These are phyloP conservation scores for Benincasa hispida DNA, from an alignment of 306 rosid species.

Conservation along the genomic window DNA sequence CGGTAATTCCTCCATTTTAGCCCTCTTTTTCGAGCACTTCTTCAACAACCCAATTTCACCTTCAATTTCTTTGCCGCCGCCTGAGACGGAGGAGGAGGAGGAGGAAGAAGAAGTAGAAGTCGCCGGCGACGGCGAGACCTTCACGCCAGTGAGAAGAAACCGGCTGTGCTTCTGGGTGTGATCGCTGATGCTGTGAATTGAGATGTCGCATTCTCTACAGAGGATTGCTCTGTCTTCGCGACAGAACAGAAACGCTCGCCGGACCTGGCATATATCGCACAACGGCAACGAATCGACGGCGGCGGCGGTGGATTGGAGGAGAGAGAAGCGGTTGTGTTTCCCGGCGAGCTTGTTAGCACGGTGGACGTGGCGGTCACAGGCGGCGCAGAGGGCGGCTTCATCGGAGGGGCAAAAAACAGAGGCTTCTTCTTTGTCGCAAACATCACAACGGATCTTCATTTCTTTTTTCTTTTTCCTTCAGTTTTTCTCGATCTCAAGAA, in stretches of 20 bases:
- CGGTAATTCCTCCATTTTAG: constrained; percentile 6
- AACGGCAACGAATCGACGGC: constrained; percentile 22
- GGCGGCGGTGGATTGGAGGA: constrained; percentile 26
- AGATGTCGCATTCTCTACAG: constrained; percentile 66
- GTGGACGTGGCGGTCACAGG: constrained; percentile 56
- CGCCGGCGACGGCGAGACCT: constrained; percentile 29
- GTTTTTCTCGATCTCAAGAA: not conserved
- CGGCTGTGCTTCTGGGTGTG: constrained; percentile 58
- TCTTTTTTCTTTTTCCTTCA: not conserved
- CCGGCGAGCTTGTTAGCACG: constrained; percentile 68
- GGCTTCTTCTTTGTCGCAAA: constrained; percentile 47
- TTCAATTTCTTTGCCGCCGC: not conserved
- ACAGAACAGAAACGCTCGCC: constrained; percentile 55
- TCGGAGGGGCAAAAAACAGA: constrained; percentile 65
- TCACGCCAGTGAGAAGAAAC: constrained; percentile 63
- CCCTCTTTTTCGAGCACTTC: constrained; percentile 12
- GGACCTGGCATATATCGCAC: constrained; percentile 70
- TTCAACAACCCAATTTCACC: constrained; percentile 6
- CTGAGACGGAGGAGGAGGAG: not conserved
- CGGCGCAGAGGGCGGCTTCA: constrained; percentile 74
- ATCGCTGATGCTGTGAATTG: constrained; percentile 59
- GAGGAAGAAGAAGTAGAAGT: constrained; percentile 12
- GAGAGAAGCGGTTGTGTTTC: constrained; percentile 52
- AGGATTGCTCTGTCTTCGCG: constrained; percentile 75
- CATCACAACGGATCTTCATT: constrained; percentile 82